Percentiles rank a stretch among this genome's conserved stretches.
These are phyloP conservation scores for Dicorynia guianensis DNA, from an alignment of 306 rosid genomes.

Conservation along the genomic window DNA sequence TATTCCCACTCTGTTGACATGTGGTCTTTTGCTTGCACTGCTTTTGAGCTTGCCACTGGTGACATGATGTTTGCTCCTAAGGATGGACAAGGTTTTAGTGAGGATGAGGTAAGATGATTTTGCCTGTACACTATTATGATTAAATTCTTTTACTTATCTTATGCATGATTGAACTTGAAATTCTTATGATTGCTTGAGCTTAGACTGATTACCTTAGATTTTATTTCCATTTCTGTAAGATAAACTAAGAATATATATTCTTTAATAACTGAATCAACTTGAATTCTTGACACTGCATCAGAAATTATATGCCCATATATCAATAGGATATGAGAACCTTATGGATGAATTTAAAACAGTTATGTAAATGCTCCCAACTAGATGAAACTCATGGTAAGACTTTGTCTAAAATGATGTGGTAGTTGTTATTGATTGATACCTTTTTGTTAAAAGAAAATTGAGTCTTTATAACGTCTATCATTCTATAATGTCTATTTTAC, in stretches of 20 bases:
- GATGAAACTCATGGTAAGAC: not conserved
- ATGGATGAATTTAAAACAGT: constrained; percentile 3
- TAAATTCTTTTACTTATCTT: constrained; percentile 26
- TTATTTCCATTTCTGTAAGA: not conserved
- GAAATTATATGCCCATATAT: constrained; percentile 22
- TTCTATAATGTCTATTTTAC: too few relatives aligned
- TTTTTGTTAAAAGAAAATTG: not conserved
- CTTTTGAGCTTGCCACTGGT: constrained; percentile 95
- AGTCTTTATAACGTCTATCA: not conserved
- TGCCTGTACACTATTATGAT: constrained; percentile 21
- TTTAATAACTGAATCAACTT: not conserved
- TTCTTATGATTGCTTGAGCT: constrained; percentile 31
- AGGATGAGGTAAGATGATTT: constrained; percentile 83
- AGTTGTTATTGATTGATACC: constrained; percentile 6
- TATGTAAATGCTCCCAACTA: constrained; percentile 22
- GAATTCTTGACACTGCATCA: constrained; percentile 6
- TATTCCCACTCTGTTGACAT: constrained; percentile 87
- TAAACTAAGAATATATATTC: constrained; percentile 18
- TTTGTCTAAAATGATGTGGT: constrained; percentile 28
- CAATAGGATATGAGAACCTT: constrained; percentile 23
- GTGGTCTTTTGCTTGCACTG: constrained; percentile 97
- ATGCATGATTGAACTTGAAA: constrained; percentile 1
- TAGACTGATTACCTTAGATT: constrained; percentile 10
- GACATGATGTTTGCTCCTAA: constrained; percentile 94
- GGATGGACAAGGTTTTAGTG: constrained; percentile 84